Percentiles rank a stretch among this genome's conserved stretches.
Evolutionary conservation across 176 grass and related monocot species (phyloP).

Genomic region (Eragrostis nindensis): DNA sequence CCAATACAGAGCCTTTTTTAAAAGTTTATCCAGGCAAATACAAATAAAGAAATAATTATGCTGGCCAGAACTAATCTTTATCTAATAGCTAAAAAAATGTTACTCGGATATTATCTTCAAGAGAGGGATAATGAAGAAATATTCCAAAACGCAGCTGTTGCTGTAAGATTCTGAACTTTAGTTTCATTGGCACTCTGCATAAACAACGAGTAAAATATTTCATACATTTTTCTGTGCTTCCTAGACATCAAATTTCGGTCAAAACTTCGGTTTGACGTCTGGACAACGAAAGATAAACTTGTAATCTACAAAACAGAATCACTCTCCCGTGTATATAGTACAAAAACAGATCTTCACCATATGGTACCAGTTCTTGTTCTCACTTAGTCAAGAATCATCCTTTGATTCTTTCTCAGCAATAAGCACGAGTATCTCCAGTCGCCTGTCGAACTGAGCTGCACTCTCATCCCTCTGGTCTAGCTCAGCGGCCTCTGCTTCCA

Average conservation of each 20-base stretch:
- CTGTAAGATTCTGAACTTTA: not conserved
- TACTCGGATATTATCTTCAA: too few relatives aligned
- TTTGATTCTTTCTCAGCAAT: conserved; percentile 63
- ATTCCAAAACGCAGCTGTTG: too few relatives aligned
- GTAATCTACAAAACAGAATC: not conserved
- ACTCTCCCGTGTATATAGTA: not conserved
- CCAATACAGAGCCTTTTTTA: not conserved
- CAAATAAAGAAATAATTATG: too few relatives aligned
- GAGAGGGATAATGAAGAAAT: too few relatives aligned
- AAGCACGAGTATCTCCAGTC: conserved; percentile 77
- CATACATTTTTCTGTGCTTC: not conserved
- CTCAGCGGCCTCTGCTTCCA: conserved; percentile 73
- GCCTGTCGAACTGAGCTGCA: conserved; percentile 74
- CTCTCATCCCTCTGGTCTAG: conserved; percentile 89
- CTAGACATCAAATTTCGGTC: conserved; percentile 8
- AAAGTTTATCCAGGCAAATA: too few relatives aligned
- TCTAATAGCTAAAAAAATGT: too few relatives aligned
- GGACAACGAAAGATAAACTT: not conserved
- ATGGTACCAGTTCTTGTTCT: not conserved
- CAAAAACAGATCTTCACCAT: not conserved
- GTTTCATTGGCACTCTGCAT: not conserved
- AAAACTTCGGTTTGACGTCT: not conserved
- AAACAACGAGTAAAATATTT: not conserved
- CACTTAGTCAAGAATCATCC: conserved; percentile 30
- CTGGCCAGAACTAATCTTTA: too few relatives aligned